Evolutionary conservation across 805 yeast species (phyloP).

Genomic region (Isabelozyma rhagii): DNA sequence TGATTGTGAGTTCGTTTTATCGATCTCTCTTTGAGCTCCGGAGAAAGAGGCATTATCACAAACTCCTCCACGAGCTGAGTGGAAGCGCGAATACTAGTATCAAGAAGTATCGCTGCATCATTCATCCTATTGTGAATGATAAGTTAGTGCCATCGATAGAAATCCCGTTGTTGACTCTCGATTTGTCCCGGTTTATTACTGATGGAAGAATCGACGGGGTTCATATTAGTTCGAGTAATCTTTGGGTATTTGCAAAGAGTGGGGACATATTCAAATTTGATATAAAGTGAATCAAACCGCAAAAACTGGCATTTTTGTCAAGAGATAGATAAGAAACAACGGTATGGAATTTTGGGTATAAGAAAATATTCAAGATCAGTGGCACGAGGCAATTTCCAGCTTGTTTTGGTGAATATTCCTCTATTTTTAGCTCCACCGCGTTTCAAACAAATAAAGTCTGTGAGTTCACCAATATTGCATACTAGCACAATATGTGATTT

Average conservation of each 20-base stretch:
- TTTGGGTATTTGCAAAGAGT: conserved; percentile 38
- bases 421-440: too few species aligned
- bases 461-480: too few species aligned
- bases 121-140: conserved; percentile 37
- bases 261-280: conserved; percentile 38
- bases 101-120: conserved; percentile 16
- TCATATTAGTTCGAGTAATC: conserved; percentile 20
- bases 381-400: too few species aligned
- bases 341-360: too few species aligned
- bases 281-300: conserved; percentile 6
- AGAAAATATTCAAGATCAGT: too few species aligned
- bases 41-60: conserved; percentile 28
- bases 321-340: not conserved
- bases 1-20: conserved; percentile 29
- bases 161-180: conserved; percentile 30
- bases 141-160: conserved; percentile 37
- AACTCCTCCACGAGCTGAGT: conserved; percentile 2
- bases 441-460: too few species aligned
- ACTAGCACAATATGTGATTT: too few species aligned
- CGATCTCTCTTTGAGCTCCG: conserved; percentile 33
- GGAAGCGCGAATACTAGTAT: conserved; percentile 1
- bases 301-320: too few species aligned
- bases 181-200: conserved; percentile 27
- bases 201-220: conserved; percentile 37
- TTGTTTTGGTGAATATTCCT: too few species aligned